These are phyloP conservation scores for Coffea canephora DNA, from an alignment of 257 asterid species.

Conservation along the genomic window DNA sequence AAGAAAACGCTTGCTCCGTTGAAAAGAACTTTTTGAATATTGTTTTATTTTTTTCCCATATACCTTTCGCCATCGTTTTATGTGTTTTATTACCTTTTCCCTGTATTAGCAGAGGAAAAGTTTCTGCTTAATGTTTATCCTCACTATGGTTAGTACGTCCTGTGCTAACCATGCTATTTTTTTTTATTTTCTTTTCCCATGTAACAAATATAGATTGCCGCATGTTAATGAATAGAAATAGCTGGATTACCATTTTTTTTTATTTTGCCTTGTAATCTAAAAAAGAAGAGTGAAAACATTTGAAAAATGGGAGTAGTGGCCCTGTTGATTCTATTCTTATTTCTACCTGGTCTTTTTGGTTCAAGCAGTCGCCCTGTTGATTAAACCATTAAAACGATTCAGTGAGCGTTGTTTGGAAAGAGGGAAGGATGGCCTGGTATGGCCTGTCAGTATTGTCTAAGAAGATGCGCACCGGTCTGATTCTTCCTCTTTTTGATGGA, in stretches of 20 bases:
- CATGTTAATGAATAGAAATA: neutral
- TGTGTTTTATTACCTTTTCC: neutral
- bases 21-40: neutral
- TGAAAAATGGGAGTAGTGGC: too few species aligned
- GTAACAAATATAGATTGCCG: neutral
- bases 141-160: neutral
- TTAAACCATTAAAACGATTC: too few species aligned
- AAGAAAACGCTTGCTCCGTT: neutral
- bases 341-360: too few species aligned
- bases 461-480: too few species aligned
- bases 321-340: too few species aligned
- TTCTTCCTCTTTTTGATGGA: too few species aligned
- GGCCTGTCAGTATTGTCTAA: too few species aligned
- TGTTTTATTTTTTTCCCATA: neutral
- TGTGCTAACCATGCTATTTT: neutral
- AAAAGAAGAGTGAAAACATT: neutral
- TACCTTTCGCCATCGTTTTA: neutral
- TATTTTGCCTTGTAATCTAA: neutral
- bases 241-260: neutral
- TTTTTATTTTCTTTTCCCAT: neutral
- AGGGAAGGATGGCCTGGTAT: too few species aligned
- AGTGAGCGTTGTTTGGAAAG: too few species aligned
- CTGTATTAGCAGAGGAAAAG: conserved; percentile 5
- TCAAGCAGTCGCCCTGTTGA: too few species aligned
- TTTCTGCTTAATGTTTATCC: conserved; percentile 1